Evolutionary conservation across 805 yeast species (phyloP), one percentile per base, ranked within the genome.

Genomic region (Wickerhamomyces sydowiorum): DNA sequence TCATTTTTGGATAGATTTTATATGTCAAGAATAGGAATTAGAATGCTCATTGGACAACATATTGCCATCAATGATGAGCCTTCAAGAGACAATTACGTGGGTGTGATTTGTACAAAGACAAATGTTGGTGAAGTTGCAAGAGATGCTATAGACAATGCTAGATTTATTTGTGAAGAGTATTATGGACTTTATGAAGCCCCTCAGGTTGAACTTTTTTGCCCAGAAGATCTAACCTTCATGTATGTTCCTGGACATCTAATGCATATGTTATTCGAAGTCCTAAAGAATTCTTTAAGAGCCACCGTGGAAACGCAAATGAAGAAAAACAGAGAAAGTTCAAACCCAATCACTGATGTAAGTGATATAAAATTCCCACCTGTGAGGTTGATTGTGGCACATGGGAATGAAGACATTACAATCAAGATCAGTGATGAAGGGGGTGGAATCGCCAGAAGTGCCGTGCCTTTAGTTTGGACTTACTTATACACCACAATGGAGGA

Each of bases 11-110:
- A 89, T 64, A 64, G 93, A 25, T 88, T 88, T 59, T 88, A 89
- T 67, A 81, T 88, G 89, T 81, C 88, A 40, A 73, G 96, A 44
- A 89, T 89, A 47, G 96, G 96, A 2, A 89, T 89, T 46, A 74
- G 96, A 49, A 89, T 89, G 95, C 73, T 88, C 32, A 86, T 88
- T 55, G 96, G 96, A n/a, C 96, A 88, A 65, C 95, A 88, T 54
- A 82, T 88, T 49, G 91, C 96, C 1, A 72, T 88, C 39, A 82
- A 80, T 64, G 75, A 76, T 70, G 80, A 82, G 37, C 84, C 83
- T 17, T 70, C 75, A 21, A 62, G 72, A 17, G 73, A 71, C 28
- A 81, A 86, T 58, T 89, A 84, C 61, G 96, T 88, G 30, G 96
- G 96, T 3, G 87, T 89, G 44, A 86, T 88, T 36, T 86, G 95